These are phyloP conservation scores for Alliaria petiolata DNA, from an alignment of 345 rosid genomes.

Conservation along the genomic window DNA sequence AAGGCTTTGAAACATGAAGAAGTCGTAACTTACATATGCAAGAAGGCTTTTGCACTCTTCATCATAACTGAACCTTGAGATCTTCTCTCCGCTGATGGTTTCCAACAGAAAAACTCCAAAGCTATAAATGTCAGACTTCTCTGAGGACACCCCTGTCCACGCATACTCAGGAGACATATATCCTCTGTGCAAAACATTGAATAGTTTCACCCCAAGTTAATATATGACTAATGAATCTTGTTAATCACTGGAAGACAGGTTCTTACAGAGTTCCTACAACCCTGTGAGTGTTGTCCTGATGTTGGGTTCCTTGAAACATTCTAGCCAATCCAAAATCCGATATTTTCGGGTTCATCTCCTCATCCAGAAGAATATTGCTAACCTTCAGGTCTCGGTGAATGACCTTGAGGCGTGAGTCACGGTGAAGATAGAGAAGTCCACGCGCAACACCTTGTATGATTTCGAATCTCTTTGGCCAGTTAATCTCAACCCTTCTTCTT, in stretches of 20 bases:
- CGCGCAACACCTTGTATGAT: conserved; percentile 20
- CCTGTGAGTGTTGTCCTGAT: conserved; percentile 12
- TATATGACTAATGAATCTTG: neutral
- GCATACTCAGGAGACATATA: conserved; percentile 50
- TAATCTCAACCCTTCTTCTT: conserved; percentile 1
- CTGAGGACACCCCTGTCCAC: conserved; percentile 39
- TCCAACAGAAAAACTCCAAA: conserved; percentile 38
- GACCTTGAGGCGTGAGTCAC: conserved; percentile 21
- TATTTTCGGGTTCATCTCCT: conserved; percentile 23
- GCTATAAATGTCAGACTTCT: conserved; percentile 46
- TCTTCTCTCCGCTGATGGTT: conserved; percentile 21
- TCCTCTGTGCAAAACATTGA: neutral
- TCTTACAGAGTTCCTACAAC: conserved; percentile 29
- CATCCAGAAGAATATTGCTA: conserved; percentile 16
- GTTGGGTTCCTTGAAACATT: conserved; percentile 13
- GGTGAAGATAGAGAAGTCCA: conserved; percentile 26
- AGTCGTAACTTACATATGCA: conserved; percentile 14
- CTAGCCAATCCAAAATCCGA: conserved; percentile 31
- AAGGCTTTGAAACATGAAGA: too few relatives aligned
- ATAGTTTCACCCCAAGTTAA: too few relatives aligned
- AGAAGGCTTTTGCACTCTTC: conserved; percentile 6
- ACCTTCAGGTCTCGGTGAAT: conserved; percentile 22
- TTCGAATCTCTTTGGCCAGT: conserved; percentile 11
- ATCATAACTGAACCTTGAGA: conserved; percentile 15
- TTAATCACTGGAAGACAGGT: too few relatives aligned